These are phyloP conservation scores for Mycena polygramma DNA, from an alignment of 768 basidiomycete genomes.

Conservation along the genomic window DNA sequence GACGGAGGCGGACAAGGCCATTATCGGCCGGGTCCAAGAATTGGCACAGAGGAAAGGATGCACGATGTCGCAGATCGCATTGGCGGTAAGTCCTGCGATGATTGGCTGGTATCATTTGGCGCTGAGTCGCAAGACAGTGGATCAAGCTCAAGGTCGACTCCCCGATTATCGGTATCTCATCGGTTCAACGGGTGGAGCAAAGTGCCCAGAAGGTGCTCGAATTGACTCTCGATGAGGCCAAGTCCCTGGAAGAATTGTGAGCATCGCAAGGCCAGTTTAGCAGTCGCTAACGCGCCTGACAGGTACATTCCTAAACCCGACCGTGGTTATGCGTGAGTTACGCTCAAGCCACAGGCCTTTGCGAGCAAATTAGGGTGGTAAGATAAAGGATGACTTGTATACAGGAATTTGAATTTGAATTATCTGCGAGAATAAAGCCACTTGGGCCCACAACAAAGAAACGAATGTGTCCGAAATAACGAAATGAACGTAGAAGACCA, in stretches of 20 bases:
- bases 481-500: too few relatives aligned
- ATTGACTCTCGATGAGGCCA: constrained; percentile 58
- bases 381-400: too few relatives aligned
- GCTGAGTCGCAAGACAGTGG: constrained; percentile 47
- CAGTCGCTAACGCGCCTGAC: too few relatives aligned
- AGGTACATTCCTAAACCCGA: constrained; percentile 32
- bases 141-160: constrained; percentile 49
- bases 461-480: too few relatives aligned
- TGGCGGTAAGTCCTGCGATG: constrained; percentile 44
- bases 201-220: constrained; percentile 40
- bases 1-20: constrained; percentile 46
- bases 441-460: too few relatives aligned
- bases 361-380: too few relatives aligned
- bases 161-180: constrained; percentile 46
- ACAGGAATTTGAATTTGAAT: too few relatives aligned
- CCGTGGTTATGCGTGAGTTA: constrained; percentile 26
- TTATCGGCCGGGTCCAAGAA: constrained; percentile 55
- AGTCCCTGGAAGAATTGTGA: constrained; percentile 57
- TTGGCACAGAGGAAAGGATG: constrained; percentile 56
- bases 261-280: too few relatives aligned
- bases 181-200: constrained; percentile 39
- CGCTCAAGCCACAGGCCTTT: too few relatives aligned
- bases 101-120: too few relatives aligned
- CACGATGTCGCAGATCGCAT: constrained; percentile 60
- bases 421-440: too few relatives aligned